Evolutionary conservation across 306 rosid species (phyloP).

Genomic region (Luffa aegyptiaca): DNA sequence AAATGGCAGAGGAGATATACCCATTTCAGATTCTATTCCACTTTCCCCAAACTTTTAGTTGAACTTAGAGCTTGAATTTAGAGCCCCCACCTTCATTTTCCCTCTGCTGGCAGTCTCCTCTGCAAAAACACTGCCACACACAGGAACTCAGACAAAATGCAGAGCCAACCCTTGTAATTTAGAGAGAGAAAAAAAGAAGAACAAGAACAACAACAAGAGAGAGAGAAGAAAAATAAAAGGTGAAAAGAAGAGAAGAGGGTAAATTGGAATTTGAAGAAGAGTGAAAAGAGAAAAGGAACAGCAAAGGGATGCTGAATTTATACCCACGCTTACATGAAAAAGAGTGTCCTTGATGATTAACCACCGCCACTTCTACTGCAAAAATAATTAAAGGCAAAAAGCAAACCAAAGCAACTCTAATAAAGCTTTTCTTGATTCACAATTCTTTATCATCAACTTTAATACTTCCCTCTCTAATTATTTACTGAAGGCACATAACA

Average conservation of each 20-base stretch:
- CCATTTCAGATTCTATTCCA: conserved; percentile 72
- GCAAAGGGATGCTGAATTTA: conserved; percentile 7
- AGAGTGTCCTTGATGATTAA: conserved; percentile 88
- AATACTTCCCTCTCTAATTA: neutral
- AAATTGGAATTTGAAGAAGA: conserved; percentile 21
- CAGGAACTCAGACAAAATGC: conserved; percentile 8
- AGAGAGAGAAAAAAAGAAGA: neutral
- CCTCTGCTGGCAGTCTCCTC: conserved; percentile 23
- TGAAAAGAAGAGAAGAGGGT: conserved; percentile 11
- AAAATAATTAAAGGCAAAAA: conserved; percentile 20
- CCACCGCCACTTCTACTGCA: conserved; percentile 73
- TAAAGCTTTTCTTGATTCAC: conserved; percentile 13
- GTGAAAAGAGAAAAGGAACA: neutral
- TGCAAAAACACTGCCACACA: conserved; percentile 27
- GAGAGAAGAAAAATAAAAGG: neutral
- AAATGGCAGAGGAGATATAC: conserved; percentile 63
- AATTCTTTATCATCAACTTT: conserved; percentile 10
- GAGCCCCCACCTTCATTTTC: conserved; percentile 15
- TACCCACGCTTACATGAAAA: conserved; percentile 82
- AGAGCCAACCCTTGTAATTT: neutral
- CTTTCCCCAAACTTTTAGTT: conserved; percentile 38
- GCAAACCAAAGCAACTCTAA: conserved; percentile 3
- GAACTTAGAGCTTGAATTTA: conserved; percentile 23
- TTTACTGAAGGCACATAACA: neutral
- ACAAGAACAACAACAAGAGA: conserved; percentile 3